phyloP scores from a whole-genome alignment of 2,329 filamentous ascomycete genomes.

The Reticulascus tulasneorum region DNA sequence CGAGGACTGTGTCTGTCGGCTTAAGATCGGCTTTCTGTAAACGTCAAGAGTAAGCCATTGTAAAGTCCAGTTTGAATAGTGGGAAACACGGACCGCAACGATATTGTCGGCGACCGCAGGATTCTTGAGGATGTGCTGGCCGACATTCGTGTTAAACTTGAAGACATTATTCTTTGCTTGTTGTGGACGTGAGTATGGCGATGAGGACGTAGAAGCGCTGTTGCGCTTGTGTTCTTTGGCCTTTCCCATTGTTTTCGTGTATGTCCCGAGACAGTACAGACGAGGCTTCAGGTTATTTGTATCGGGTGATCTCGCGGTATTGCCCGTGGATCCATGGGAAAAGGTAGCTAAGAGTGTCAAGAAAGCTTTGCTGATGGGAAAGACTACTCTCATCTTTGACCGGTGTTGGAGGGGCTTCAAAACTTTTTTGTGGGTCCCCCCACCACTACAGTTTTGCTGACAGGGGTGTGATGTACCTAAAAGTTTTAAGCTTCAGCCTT shows the following conservation, averaged over 20 bases:
- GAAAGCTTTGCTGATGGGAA: no score
- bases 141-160: constrained; percentile 69
- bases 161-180: constrained; percentile 71
- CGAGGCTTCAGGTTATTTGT: not conserved
- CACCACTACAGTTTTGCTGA: no score
- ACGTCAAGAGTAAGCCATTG: not conserved
- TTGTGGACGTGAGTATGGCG: constrained; percentile 11
- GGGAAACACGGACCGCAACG: constrained; percentile 26
- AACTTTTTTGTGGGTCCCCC: not conserved
- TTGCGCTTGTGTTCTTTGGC: constrained; percentile 49
- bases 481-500: constrained; percentile 1
- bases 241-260: constrained; percentile 45
- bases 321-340: no score
- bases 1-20: constrained; percentile 83
- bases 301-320: no score
- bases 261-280: not conserved
- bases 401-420: not conserved
- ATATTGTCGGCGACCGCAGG: constrained; percentile 76
- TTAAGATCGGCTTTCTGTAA: constrained; percentile 83
- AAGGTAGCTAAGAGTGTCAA: no score
- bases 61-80: not conserved
- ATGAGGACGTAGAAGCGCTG: constrained; percentile 31
- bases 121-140: constrained; percentile 84
- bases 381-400: no score
- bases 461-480: not conserved